Conservation (phyloP, 768 basidiomycete genomes). For the Suillus hirtellus region DNA sequence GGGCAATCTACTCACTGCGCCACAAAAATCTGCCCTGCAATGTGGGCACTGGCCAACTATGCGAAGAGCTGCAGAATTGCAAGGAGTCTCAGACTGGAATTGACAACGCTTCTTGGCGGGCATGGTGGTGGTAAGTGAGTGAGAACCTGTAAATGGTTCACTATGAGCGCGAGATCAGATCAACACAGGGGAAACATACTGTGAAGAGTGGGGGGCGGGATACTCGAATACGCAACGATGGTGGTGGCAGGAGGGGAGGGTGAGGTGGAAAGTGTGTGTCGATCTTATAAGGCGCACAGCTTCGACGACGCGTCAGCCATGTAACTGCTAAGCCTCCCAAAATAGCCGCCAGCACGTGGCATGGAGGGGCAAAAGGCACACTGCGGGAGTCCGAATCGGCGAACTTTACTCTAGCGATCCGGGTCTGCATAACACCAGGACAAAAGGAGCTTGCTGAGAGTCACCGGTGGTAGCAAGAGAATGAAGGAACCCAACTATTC, state of each 20-base stretch:
- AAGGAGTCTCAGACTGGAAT: constrained; percentile 51
- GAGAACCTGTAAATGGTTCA: constrained; percentile 11
- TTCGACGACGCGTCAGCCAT: constrained; percentile 33
- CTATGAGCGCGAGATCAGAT: not conserved
- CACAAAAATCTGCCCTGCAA: constrained; percentile 78
- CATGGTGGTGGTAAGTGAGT: constrained; percentile 44
- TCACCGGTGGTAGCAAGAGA: not conserved
- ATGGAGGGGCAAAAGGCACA: not conserved
- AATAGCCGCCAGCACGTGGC: constrained; percentile 7
- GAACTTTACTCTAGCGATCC: not conserved
- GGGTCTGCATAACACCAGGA: too few relatives aligned
- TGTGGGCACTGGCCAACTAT: constrained; percentile 86
- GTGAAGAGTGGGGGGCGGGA: constrained; percentile 2
- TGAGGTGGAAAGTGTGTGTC: constrained; percentile 1
- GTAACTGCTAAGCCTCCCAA: constrained; percentile 9
- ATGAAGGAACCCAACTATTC: not conserved
- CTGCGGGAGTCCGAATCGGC: constrained; percentile 4
- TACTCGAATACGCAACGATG: not conserved
- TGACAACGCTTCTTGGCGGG: constrained; percentile 88
- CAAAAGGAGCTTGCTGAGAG: constrained; percentile 1
- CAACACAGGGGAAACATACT: not conserved
- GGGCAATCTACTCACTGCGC: constrained; percentile 50
- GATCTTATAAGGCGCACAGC: constrained; percentile 32
- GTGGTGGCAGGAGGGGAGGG: constrained; percentile 6
- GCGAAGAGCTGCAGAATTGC: constrained; percentile 77